Base-by-base conservation (phyloP, 176 grass and related monocot species). In the Phoenix roebelenii region DNA sequence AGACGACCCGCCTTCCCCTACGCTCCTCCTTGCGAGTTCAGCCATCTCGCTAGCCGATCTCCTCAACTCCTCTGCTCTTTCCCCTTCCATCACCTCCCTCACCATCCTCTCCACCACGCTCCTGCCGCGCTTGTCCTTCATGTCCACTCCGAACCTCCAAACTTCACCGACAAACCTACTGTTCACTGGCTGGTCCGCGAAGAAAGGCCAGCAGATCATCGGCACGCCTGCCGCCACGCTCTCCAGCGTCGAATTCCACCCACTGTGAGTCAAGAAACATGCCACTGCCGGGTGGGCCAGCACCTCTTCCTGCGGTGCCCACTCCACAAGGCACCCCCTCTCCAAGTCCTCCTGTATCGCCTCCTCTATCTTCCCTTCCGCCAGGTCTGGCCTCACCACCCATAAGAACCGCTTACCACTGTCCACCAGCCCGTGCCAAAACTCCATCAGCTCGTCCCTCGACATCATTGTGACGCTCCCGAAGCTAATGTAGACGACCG, bases 171-270 rank as follows among this genome's bases (percentile, higher is more conserved):
- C 12, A 22, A 49, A 50, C 60, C 22, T 63, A 20, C 60, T 49
- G 18, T 63, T 63, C 5, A 23, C 49, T 49, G 22, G 60, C 12
- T 63, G 60, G 1, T 50, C 60, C 3, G 60, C 60, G 15, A 50
- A 23, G 32, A 22, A 22, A 15, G 60, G 60, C 60, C 35, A 63
- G 22, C 60, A 63, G 1, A 63, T 50, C 60, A 63, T 63, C 1
- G 60, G 60, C 39, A 63, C 60, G 35, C 60, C 60, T 12, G 60
- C 60, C 18, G 18, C 18, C 15, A 63, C 22, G 60, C 60, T 63
- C 18, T 63, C 32, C 35, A 19, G 19, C 2, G 35, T 63, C 16
- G 60, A 63, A 49, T 63, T 63, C 60, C 60, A 63, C 5, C 60
- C 60, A 4, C 60, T 49, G n/a, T 63, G 60, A 4, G 60, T 63